Evolutionary conservation across 352 stramenopile genomes (phyloP), one percentile per base, ranked within the genome.

Genomic region (Chloridella minuta): DNA sequence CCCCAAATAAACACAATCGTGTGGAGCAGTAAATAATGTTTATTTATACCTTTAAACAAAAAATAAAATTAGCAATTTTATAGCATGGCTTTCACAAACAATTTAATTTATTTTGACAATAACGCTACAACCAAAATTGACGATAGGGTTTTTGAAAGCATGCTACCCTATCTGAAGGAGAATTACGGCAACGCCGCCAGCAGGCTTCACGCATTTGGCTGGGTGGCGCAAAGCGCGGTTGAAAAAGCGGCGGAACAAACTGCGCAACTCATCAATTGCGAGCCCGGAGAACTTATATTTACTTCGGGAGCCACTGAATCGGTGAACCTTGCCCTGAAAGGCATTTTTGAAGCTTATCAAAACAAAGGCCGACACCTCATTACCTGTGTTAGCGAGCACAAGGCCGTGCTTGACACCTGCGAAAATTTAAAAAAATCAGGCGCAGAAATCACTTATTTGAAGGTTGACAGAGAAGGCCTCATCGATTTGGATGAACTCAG

Each of bases 81-180:
- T 66, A 18, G 40, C 10, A 66, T 66, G 40, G 40, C 10, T n/a
- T 18, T 66, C n/a, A 66, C 10, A 66, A 66, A 66, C 40, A 66
- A 66, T n/a, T 66, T 66, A 66, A 66, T 66, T 66, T 66, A 66
- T 66, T 66, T 66, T 66, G n/a, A 66, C n/a, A 66, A 66, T 66
- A 66, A 66, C 40, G 10, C 10, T 18, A 66, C 40, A 66, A 66
- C 40, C 10, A 66, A 66, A n/a, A 66, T n/a, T 66, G 40, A 66
- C n/a, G 10, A 66, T 10, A n/a, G n/a, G 40, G 40, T 66, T 18
- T 66, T 66, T 10, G 40, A 66, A n/a, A 66, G n/a, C 10, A 66
- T 66, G 40, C n/a, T n/a, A n/a, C n/a, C n/a, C n/a, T n/a, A n/a
- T n/a, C n/a, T n/a, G n/a, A n/a, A n/a, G n/a, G n/a, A n/a, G n/a